These are phyloP conservation scores for Flaveria sonorensis DNA, from an alignment of 129 eudicot genomes.

Conservation along the genomic window DNA sequence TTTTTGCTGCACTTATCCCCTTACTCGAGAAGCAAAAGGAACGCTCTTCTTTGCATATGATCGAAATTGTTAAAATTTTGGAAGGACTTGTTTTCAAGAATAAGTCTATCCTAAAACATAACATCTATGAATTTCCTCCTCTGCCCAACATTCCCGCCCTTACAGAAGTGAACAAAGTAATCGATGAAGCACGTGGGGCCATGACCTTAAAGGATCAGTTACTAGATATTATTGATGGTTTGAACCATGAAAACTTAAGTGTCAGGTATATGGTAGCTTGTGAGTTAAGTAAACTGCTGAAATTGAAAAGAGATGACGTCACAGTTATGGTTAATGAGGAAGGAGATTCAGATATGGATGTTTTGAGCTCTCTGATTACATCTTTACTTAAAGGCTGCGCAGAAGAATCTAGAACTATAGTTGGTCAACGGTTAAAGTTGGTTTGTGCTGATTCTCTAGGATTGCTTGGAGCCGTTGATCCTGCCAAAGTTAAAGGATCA, in stretches of 20 bases:
- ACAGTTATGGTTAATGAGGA: slow-evolving; percentile 64
- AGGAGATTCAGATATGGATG: slow-evolving; percentile 67
- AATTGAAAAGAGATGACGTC: slow-evolving; percentile 68
- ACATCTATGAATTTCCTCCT: slow-evolving; percentile 85
- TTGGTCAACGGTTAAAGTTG: slow-evolving; percentile 89
- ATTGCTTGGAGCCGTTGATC: slow-evolving; percentile 94
- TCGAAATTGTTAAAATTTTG: slow-evolving; percentile 72
- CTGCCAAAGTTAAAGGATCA: slow-evolving; percentile 80
- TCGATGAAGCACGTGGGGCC: slow-evolving; percentile 80
- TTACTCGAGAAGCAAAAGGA: slow-evolving; percentile 78
- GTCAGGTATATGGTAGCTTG: slow-evolving; percentile 98
- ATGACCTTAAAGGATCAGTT: slow-evolving; percentile 78
- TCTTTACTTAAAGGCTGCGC: slow-evolving; percentile 93
- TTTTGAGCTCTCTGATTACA: slow-evolving; percentile 79
- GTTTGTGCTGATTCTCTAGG: slow-evolving; percentile 98
- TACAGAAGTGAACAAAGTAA: slow-evolving; percentile 74
- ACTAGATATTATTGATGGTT: slow-evolving; percentile 71
- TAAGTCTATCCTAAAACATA: slow-evolving; percentile 70
- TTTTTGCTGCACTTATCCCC: slow-evolving; percentile 94
- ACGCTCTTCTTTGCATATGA: slow-evolving; percentile 57
- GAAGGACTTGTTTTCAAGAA: slow-evolving; percentile 87
- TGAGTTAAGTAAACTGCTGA: slow-evolving; percentile 80
- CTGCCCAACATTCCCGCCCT: slow-evolving; percentile 81
- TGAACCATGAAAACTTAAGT: slow-evolving; percentile 91
- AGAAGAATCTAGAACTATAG: slow-evolving; percentile 89